Percentiles rank a stretch among this genome's conserved stretches.
Evolutionary conservation across 202 grass and related monocot genomes (phyloP).

Genomic region (Saccharum hybrid): DNA sequence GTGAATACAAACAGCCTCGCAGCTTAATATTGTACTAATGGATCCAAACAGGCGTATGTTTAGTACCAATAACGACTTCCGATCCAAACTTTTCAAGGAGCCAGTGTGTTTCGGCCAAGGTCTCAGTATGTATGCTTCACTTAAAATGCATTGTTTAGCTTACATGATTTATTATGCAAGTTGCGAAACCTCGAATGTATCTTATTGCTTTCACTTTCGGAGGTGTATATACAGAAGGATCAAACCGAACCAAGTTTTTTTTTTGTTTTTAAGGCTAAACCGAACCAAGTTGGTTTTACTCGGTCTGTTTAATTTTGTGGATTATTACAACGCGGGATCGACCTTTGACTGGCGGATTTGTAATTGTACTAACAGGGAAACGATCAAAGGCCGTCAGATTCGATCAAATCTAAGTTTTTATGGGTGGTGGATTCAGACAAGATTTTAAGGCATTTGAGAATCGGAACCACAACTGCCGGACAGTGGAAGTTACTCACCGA

Average conservation of each 20-base stretch:
- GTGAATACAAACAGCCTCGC: no score
- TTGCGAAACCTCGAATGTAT: not conserved
- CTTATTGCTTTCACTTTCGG: not conserved
- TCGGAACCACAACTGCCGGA: not conserved
- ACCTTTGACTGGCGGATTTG: no score
- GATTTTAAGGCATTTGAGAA: not conserved
- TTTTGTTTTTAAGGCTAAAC: no score
- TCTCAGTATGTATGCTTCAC: not conserved
- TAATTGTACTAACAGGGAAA: no score
- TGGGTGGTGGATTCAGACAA: not conserved
- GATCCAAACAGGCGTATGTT: no score
- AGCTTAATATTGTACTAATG: no score
- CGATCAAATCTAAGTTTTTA: not conserved
- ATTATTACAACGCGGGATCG: no score
- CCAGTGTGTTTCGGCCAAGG: not conserved
- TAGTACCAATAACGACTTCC: no score
- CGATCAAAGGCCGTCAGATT: not conserved
- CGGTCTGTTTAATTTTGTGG: not conserved
- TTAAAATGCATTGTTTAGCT: not conserved
- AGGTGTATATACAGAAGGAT: not conserved
- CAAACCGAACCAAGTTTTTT: not conserved
- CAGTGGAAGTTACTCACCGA: constrained; percentile 9
- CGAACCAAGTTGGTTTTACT: not conserved
- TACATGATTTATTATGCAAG: not conserved
- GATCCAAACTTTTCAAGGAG: no score